Evolutionary conservation across 83 land plant species (phyloP).

Genomic region (Picea abies): DNA sequence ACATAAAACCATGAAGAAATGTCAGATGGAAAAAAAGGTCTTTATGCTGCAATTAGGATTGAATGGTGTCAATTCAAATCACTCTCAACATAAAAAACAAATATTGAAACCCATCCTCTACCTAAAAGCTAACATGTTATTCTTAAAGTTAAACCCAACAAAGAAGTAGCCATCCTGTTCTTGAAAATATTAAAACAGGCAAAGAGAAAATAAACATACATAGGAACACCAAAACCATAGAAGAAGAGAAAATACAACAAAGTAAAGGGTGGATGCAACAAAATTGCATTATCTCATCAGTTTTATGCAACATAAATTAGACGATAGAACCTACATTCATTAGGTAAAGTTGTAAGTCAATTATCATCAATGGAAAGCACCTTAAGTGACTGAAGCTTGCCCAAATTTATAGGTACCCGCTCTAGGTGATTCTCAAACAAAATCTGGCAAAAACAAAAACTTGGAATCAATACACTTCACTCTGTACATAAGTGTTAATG

Average conservation of each 20-base stretch:
- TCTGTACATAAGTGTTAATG: not conserved
- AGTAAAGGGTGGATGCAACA: not conserved
- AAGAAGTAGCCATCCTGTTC: not conserved
- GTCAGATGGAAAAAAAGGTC: constrained; percentile 1
- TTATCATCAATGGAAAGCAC: constrained; percentile 81
- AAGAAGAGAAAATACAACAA: not conserved
- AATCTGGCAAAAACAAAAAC: too few relatives aligned
- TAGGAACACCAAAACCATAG: too few relatives aligned
- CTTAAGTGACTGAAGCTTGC: constrained; percentile 43
- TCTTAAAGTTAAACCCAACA: constrained; percentile 9
- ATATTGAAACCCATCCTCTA: not conserved
- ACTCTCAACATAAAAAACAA: not conserved
- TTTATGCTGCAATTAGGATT: too few relatives aligned
- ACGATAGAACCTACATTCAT: constrained; percentile 72
- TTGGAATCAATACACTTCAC: too few relatives aligned
- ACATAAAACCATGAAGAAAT: constrained; percentile 2
- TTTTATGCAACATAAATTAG: not conserved
- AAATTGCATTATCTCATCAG: not conserved
- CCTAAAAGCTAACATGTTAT: constrained; percentile 10
- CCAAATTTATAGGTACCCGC: constrained; percentile 54
- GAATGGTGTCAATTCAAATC: not conserved
- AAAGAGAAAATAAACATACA: constrained; percentile 11
- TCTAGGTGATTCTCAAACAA: constrained; percentile 68
- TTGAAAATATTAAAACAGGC: not conserved
- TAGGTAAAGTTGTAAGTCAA: constrained; percentile 70